phyloP scores from a whole-genome alignment of 1,284 basidiomycete genomes.

The Fomitopsis palustris region DNA sequence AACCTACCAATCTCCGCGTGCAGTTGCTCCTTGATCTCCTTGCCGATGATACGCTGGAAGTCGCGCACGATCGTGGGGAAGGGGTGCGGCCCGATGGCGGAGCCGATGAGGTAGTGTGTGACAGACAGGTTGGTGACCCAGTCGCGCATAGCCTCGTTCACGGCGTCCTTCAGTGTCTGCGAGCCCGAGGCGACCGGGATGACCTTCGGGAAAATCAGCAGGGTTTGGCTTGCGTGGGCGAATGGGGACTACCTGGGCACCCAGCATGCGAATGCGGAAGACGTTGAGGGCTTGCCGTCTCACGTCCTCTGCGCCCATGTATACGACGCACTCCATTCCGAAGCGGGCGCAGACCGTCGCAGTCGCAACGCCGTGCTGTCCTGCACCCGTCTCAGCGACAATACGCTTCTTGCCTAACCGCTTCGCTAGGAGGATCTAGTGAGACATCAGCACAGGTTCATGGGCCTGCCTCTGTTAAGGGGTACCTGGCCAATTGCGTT shows the following conservation, averaged over 20 bases:
- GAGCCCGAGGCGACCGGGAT: constrained; percentile 94
- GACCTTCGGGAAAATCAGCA: constrained; percentile 46
- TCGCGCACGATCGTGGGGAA: constrained; percentile 99
- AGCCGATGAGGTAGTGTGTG: constrained; percentile 97
- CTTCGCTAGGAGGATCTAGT: constrained; percentile 85
- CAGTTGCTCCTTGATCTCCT: constrained; percentile 92
- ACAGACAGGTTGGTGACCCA: constrained; percentile 96
- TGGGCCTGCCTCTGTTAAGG: constrained; percentile 11
- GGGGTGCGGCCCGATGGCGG: constrained; percentile 96
- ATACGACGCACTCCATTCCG: constrained; percentile 92
- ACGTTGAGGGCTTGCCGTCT: constrained; percentile 95
- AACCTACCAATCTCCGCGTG: constrained; percentile 75
- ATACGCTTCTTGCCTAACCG: constrained; percentile 95
- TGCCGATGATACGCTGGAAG: constrained; percentile 94
- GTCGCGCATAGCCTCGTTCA: constrained; percentile 95
- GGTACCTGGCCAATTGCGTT: constrained; percentile 89
- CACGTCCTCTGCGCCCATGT: constrained; percentile 99
- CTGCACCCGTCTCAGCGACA: constrained; percentile 98
- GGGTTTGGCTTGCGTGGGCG: constrained; percentile 1
- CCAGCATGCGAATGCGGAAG: constrained; percentile 97
- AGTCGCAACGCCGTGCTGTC: constrained; percentile 98
- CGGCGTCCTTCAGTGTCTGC: constrained; percentile 95
- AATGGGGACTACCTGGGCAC: constrained; percentile 64
- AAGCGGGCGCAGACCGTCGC: constrained; percentile 98
- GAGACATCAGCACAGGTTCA: constrained; percentile 2